Base-by-base conservation (phyloP, 345 rosid species). In the Gossypium turneri region DNA sequence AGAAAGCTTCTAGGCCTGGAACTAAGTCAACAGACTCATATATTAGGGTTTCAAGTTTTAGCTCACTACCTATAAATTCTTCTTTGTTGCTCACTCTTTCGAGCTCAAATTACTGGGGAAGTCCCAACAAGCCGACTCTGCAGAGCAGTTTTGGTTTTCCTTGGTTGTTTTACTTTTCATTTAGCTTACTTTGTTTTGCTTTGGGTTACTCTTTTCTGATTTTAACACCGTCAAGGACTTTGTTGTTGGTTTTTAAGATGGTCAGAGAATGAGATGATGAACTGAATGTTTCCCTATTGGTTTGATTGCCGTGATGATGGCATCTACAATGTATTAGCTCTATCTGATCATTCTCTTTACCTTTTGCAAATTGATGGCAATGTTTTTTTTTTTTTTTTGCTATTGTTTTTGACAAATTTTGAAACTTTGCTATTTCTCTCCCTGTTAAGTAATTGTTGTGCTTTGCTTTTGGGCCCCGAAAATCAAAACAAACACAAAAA, bases 221-320 rank as follows among this genome's bases (percentile, higher is more conserved):
- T 34, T 34, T 34, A 34, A 34, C 41, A 34, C 41, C 41, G 41
- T 5, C 41, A 34, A 34, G 41, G 41, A 34, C 7, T 34, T 34
- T 34, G 7, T 34, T 34, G 7, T 34, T 34, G 41, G 41, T 5
- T 34, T 34, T 34, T 34, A 34, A 5, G 41, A 7, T 5, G 1
- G 7, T 5, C 41, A 22, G 10, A 53, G 57, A 53, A 53, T 73
- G 86, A 76, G 3, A 43, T 78, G 88, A 81, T 78, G 88, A 34
- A 86, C 16, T 48, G 12, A 24, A 7, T 78, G 77, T 68, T 81
- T 85, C 78, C 86, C 83, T 81, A 78, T 85, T 83, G 86, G 86
- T 82, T 83, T 86, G 89, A 82, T 81, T 13, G 86, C 85, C 82
- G 56, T 4, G 1, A 80, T 83, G 86, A 86, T 86, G 85, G 86